A percentile compares a stretch with the other conserved stretches of the same genome.
These are phyloP conservation scores for Chlorella sp. DNA, from an alignment of 139 green algal species.

Conservation along the genomic window DNA sequence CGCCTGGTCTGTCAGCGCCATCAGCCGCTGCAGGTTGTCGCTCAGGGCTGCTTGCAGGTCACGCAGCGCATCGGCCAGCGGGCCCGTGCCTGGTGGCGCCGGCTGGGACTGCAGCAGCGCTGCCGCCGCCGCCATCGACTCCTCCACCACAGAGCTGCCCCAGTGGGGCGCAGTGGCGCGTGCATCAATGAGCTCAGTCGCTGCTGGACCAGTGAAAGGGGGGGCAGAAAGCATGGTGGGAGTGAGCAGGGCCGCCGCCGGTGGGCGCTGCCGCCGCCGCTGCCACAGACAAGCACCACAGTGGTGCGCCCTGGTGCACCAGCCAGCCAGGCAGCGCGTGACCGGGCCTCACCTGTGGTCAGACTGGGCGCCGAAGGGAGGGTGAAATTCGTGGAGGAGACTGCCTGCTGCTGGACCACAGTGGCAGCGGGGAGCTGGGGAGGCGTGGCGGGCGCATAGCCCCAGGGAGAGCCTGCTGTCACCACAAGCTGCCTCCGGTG, in stretches of 20 bases:
- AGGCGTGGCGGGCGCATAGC: no score
- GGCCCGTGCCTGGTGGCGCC: neutral
- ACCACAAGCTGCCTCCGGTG: no score
- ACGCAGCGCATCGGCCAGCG: neutral
- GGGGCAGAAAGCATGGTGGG: neutral
- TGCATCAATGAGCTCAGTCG: neutral
- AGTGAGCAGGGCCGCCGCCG: neutral
- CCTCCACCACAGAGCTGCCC: neutral
- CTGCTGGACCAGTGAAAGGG: neutral
- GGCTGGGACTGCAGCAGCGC: neutral
- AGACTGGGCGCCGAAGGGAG: neutral
- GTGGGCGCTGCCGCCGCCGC: neutral
- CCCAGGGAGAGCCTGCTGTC: no score
- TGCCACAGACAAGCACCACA: neutral
- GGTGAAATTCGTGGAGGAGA: no score
- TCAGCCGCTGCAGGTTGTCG: neutral
- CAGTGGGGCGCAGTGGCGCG: constrained; percentile 7
- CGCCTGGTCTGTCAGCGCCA: neutral
- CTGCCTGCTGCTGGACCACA: no score
- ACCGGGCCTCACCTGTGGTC: neutral
- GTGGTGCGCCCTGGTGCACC: neutral
- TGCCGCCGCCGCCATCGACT: neutral
- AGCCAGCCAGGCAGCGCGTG: neutral
- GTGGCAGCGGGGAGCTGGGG: no score
- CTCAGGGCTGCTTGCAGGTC: constrained; percentile 12